phyloP scores from a whole-genome alignment of 2,329 filamentous ascomycete genomes.

The Sarocladium kiliense region DNA sequence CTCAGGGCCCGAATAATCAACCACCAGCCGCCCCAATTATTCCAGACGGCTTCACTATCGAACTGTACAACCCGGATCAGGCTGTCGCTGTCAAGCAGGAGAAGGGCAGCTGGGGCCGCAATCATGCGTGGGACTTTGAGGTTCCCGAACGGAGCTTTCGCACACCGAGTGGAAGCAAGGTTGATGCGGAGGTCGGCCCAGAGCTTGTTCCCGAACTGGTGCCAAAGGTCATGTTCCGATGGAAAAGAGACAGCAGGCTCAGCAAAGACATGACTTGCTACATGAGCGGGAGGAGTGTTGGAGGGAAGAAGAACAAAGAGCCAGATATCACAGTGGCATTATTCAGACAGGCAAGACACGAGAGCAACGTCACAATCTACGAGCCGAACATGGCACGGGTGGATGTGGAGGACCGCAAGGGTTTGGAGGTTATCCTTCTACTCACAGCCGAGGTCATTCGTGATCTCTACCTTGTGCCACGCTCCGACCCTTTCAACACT shows the following conservation, averaged over 20 bases:
- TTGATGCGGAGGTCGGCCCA: constrained; percentile 67
- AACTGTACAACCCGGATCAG: constrained; percentile 93
- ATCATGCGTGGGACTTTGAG: constrained; percentile 84
- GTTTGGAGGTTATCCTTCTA: constrained; percentile 76
- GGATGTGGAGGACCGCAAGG: constrained; percentile 91
- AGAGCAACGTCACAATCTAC: constrained; percentile 72
- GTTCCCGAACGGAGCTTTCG: constrained; percentile 83
- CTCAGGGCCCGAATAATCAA: constrained; percentile 48
- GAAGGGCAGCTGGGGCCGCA: constrained; percentile 73
- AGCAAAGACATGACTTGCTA: constrained; percentile 87
- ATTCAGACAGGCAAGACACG: constrained; percentile 65
- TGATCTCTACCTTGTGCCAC: constrained; percentile 59
- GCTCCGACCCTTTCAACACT: constrained; percentile 76
- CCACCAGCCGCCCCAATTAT: constrained; percentile 63
- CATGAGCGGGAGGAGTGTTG: constrained; percentile 71
- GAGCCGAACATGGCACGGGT: constrained; percentile 87
- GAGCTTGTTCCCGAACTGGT: constrained; percentile 39
- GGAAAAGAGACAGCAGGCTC: constrained; percentile 83
- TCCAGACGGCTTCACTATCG: constrained; percentile 74
- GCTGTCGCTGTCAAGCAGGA: constrained; percentile 66
- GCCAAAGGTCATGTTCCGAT: constrained; percentile 78
- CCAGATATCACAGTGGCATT: constrained; percentile 94
- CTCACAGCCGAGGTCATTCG: constrained; percentile 59
- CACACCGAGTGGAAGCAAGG: constrained; percentile 67
- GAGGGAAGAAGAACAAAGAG: constrained; percentile 78